Evolutionary conservation across 768 basidiomycete genomes (phyloP), one percentile per base, ranked within the genome.

Genomic region (Leccinellum luteum): DNA sequence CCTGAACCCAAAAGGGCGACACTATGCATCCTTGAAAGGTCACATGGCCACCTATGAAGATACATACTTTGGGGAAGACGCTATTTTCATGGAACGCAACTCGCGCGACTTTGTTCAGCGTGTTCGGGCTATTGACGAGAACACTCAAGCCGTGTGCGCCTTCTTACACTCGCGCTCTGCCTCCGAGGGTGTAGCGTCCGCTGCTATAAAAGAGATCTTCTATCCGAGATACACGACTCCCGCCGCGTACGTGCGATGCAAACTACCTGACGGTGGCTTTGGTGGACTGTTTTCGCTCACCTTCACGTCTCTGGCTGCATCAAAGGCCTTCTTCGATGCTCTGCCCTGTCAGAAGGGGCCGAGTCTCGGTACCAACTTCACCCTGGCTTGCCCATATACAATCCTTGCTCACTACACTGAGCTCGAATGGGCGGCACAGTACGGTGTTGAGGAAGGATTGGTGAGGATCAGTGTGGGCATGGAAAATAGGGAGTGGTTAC

Each of bases 71-170:
- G 80, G 84, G 66, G 91, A 94, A 70, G 96, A 99, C 67, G 94
- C 92, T 43, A 85, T 98, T 55, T 96, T 86, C 79, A 90, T 99
- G 90, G 96, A 99, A 70, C 90, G 95, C 63, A 99, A 99, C 75
- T 98, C 96, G 17, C 91, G 96, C 51, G 87, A 97, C 74, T 98
- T 96, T 77, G 74, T 80, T 52, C 78, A 76, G 8, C 91, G 96
- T 54, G 81, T 94, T 62, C 78, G 78, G 55, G 70, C 77, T 53
- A 92, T 96, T 72, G 92, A 98, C 71, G 70, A 73, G 31, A 98
- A 96, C 70, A 79, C 95, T 4, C 86, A 92, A 68, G 82, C 82
- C 45, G 77, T 95, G 56, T 95, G 93, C 72, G 87, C 90, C 54
- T 84, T 88, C 69, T 78, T 99, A 28, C 81, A 78, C 38, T 78